Base-by-base conservation (phyloP, 768 basidiomycete species). In the Hydnomerulius pinastri region DNA sequence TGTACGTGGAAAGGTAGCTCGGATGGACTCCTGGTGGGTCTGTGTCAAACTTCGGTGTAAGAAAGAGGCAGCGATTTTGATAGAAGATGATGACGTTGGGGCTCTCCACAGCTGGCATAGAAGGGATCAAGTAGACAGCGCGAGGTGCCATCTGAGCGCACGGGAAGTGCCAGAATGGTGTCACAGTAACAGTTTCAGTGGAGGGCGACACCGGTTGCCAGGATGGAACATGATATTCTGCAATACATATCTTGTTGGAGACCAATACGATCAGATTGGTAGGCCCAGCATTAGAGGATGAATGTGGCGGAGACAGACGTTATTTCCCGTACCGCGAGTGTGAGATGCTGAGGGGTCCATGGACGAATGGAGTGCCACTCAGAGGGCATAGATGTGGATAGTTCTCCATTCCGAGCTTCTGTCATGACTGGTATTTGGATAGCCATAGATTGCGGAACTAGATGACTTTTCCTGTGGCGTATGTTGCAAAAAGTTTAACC, bases 301-400 rank as follows among this genome's bases (percentile, higher is more conserved):
- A 92, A 91, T 0, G 89, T 91, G 8, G 81, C 88, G 9, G 68
- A 68, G 36, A 92, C 90, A 0, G 90, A 92, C 20, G 91, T 90
- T 43, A 92, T 84, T 73, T 92, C 90, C 36, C 82, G 78, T 35
- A 91, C 86, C 11, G 78, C 71, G 12, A 92, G 79, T 1, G 81
- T 77, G n/a, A 92, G 73, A 27, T 81, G 4, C 42, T n/a, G 82
- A 30, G 85, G 84, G 4, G 78, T 75, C 85, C 87, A 91, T 6
- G 89, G 90, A 12, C 88, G 79, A 56, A 92, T 83, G 10, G 85
- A 72, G 51, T 82, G 83, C 90, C 90, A 92, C 43, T 72, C 68
- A 0, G 63, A 56, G 11, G 59, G 43, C 37, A 33, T 51, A 20
- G 67, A 55, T 51, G 55, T 45, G 9, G 64, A 54, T 39, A 54